Percentiles rank a stretch among this genome's conserved stretches.
phyloP scores from a whole-genome alignment of 192 early-diverging fungal genomes.

The Geranomyces michiganensis region DNA sequence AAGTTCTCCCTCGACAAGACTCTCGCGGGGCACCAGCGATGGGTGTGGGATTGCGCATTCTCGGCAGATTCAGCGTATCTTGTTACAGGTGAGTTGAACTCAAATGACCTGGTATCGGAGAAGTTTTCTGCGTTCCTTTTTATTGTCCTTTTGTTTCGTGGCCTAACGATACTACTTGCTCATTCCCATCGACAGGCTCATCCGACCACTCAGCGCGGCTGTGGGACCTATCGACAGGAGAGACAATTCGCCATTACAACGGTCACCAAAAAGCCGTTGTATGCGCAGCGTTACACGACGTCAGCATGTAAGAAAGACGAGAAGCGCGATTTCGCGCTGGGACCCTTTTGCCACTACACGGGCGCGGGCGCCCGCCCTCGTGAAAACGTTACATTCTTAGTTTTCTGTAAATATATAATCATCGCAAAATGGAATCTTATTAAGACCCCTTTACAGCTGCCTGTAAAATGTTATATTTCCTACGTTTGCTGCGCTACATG shows the following conservation, averaged over 20 bases:
- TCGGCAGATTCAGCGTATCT: conserved; percentile 90
- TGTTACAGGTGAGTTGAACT: conserved; percentile 62
- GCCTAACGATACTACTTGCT: not conserved
- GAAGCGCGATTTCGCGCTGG: too few relatives aligned
- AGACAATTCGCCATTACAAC: conserved; percentile 84
- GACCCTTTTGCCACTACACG: too few relatives aligned
- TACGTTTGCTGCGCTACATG: too few relatives aligned
- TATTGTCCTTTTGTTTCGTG: not conserved
- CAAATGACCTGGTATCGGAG: too few relatives aligned
- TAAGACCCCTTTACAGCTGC: too few relatives aligned
- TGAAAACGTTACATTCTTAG: too few relatives aligned
- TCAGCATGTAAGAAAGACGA: conserved; percentile 38
- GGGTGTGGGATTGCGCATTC: conserved; percentile 94
- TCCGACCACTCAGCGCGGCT: conserved; percentile 81
- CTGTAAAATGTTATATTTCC: too few relatives aligned
- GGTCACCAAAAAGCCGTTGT: conserved; percentile 89
- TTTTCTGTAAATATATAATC: too few relatives aligned
- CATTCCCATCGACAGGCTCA: conserved; percentile 56
- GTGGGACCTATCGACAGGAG: conserved; percentile 78
- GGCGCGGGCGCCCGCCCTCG: too few relatives aligned
- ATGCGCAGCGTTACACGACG: conserved; percentile 84
- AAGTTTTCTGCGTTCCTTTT: not conserved
- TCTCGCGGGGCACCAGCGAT: conserved; percentile 78
- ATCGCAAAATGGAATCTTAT: too few relatives aligned
- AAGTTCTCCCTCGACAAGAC: conserved; percentile 73